A percentile compares a stretch with the other conserved stretches of the same genome.
Evolutionary conservation across 371 early-diverging fungal species (phyloP).

Genomic region (Apophysomyces ossiformis): DNA sequence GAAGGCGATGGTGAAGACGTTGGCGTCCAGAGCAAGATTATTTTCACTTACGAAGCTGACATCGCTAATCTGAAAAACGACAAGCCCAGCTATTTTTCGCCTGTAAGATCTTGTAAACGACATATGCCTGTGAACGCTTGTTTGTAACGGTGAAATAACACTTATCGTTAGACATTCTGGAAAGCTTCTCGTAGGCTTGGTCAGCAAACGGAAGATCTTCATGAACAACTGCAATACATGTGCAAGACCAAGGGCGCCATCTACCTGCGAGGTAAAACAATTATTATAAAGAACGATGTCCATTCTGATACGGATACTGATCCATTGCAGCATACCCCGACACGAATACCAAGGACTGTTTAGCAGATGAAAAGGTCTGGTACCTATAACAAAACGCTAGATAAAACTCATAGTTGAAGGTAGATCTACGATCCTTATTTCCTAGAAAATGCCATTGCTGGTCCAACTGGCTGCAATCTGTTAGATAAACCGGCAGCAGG

Average conservation of each 20-base stretch:
- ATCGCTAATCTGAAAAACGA: constrained; percentile 11
- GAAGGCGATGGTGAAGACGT: constrained; percentile 54
- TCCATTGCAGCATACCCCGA: constrained; percentile 16
- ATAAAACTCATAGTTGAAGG: not conserved
- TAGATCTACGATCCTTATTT: not conserved
- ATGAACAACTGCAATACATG: constrained; percentile 18
- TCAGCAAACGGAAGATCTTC: constrained; percentile 14
- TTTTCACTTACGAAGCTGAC: constrained; percentile 30
- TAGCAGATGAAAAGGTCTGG: constrained; percentile 13
- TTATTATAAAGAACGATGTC: not conserved
- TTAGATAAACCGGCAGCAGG: constrained; percentile 29
- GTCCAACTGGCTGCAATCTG: constrained; percentile 30
- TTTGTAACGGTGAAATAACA: too few species aligned
- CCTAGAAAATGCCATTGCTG: constrained; percentile 19
- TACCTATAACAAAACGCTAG: constrained; percentile 1
- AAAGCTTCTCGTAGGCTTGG: constrained; percentile 19
- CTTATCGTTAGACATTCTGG: constrained; percentile 32
- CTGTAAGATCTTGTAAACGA: constrained; percentile 14
- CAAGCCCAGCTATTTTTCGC: constrained; percentile 31
- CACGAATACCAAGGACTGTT: not conserved
- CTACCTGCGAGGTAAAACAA: constrained; percentile 13
- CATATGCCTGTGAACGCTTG: not conserved
- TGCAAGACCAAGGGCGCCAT: constrained; percentile 35
- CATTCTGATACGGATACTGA: not conserved
- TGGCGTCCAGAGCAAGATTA: constrained; percentile 41